Base-by-base conservation (phyloP, 176 grass and related monocot species). In the Bolboschoenus planiculmis region DNA sequence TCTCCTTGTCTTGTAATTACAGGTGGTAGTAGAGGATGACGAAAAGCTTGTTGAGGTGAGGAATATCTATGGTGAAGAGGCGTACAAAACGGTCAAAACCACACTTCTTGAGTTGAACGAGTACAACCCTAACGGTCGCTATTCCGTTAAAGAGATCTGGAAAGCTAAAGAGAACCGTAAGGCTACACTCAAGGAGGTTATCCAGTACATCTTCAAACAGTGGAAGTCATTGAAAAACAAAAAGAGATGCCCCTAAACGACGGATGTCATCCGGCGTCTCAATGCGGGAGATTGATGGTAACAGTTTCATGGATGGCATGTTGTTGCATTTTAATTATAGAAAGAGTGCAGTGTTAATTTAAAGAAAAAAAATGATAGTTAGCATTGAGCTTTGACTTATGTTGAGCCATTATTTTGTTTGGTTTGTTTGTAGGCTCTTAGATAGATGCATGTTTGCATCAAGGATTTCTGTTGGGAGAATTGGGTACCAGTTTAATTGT, bases 41-140 rank as follows among this genome's bases (percentile, higher is more conserved):
- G 80, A 91, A 40, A 91, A 87, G 55, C 82, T 94, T 31, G 51
- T 81, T 26, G 51, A 20, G 31, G 53, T 91, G 83, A 88, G 84
- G 76, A 7, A 65, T 26, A 59, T 80, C 29, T 84, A 85, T 1
- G 92, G 87, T 0, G 58, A 84, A 10, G 65, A 84, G 59, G 85
- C 88, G 15, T 87, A 68, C 54, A 27, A 84, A 11, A 83, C 79
- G 2, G 87, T 94, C 50, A 85, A 68, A 43, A 84, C 40, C 0
- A 85, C 89, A 2, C 40, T 91, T 24, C 24, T 89, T 47, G 87
- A 94, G 85, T 80, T 94, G 35, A 94, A 93, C 0, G 89, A 93
- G 54, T 91, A 89, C 85, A 93, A 91, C 54, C 76, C 91, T 5
- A 83, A 86, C 11, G 89, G 89, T 26, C 53, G 89, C 64, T 91